These are phyloP conservation scores for Leishmania tropica DNA, from an alignment of 208 protist species.

Conservation along the genomic window DNA sequence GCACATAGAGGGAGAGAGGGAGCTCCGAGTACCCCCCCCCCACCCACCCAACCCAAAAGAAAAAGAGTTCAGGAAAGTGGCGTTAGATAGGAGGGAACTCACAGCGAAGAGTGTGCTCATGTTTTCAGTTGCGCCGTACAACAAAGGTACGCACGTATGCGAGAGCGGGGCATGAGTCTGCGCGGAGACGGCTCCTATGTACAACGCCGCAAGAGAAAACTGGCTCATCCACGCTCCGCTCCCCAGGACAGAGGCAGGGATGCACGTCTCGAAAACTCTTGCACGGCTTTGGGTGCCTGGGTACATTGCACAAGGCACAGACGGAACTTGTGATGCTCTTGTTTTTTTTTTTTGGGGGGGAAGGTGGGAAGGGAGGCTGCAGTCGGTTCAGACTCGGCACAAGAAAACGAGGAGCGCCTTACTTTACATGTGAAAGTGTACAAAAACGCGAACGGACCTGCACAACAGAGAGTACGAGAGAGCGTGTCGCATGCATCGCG, in stretches of 20 bases:
- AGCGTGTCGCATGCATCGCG: background rate
- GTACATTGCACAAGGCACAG: background rate
- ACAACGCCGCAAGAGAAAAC: background rate
- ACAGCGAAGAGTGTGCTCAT: background rate
- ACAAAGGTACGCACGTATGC: background rate
- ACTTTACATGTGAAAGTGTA: conserved; percentile 8
- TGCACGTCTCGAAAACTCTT: background rate
- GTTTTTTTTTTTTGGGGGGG: background rate
- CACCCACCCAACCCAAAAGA: background rate
- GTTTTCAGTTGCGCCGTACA: background rate
- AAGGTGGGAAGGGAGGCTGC: background rate
- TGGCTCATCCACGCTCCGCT: background rate
- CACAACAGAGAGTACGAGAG: background rate
- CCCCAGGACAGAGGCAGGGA: background rate
- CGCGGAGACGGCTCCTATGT: background rate
- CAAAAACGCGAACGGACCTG: background rate
- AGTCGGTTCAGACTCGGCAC: background rate
- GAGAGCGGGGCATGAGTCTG: background rate
- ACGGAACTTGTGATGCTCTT: background rate
- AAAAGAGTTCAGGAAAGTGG: background rate
- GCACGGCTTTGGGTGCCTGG: background rate
- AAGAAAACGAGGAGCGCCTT: conserved; percentile 11
- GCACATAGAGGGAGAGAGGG: background rate
- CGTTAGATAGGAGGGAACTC: background rate
- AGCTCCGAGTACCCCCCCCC: background rate